phyloP scores from a whole-genome alignment of 2,329 filamentous ascomycete species.

The Apiospora arundinis region DNA sequence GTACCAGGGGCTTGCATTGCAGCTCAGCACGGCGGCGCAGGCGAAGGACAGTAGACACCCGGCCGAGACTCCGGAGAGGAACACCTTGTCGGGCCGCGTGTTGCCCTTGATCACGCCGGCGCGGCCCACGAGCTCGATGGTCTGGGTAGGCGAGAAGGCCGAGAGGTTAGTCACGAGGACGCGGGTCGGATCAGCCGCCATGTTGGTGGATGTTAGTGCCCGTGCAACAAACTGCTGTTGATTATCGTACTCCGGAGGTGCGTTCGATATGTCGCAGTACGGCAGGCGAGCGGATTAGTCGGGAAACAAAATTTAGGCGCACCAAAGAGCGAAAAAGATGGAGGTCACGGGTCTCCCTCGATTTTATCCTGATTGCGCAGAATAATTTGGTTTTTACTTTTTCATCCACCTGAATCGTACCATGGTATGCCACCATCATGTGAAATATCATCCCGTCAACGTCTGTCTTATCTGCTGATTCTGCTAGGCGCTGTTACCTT shows the following conservation, averaged over 20 bases:
- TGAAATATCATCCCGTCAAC: background rate
- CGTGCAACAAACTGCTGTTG: background rate
- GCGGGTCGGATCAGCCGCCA: background rate
- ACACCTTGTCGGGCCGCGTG: constrained; percentile 59
- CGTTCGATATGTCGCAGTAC: background rate
- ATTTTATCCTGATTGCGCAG: background rate
- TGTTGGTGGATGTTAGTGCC: background rate
- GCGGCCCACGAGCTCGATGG: constrained; percentile 56
- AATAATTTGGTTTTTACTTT: background rate
- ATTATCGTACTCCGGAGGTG: background rate
- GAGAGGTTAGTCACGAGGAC: constrained; percentile 36
- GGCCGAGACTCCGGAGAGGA: constrained; percentile 56
- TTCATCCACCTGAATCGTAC: background rate
- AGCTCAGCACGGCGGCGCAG: constrained; percentile 52
- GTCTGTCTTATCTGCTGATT: background rate
- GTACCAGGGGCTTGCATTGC: constrained; percentile 53
- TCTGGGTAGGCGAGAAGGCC: constrained; percentile 54
- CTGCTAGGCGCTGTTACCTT: background rate
- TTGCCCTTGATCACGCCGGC: constrained; percentile 58
- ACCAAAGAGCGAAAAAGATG: background rate
- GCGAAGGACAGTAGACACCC: constrained; percentile 59
- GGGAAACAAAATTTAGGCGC: background rate
- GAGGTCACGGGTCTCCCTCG: too few relatives aligned
- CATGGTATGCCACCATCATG: background rate
- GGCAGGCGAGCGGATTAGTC: background rate